Percentiles rank a stretch among this genome's conserved stretches.
phyloP scores from a whole-genome alignment of 805 yeast genomes.

The Barnettozyma pratensis region DNA sequence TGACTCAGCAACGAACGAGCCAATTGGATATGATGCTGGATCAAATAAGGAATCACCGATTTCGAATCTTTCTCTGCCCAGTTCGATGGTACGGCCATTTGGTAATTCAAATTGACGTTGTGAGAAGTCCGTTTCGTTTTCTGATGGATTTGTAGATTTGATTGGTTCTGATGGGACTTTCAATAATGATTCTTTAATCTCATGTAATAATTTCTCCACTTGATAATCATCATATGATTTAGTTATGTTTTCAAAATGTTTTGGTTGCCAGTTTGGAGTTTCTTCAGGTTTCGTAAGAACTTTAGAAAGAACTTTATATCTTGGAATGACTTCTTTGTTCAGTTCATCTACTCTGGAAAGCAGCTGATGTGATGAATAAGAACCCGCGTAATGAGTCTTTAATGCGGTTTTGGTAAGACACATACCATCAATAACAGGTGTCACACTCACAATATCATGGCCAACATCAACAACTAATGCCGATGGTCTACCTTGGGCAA shows the following conservation, averaged over 20 bases:
- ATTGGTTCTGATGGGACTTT: constrained; percentile 43
- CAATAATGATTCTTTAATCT: constrained; percentile 68
- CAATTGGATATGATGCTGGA: constrained; percentile 43
- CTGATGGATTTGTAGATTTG: constrained; percentile 3
- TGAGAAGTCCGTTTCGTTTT: constrained; percentile 21
- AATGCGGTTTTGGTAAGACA: constrained; percentile 64
- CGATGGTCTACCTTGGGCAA: constrained; percentile 83
- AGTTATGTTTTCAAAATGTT: constrained; percentile 18
- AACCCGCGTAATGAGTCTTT: constrained; percentile 73
- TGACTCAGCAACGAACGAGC: constrained; percentile 36
- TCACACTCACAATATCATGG: constrained; percentile 68
- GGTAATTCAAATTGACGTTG: constrained; percentile 66
- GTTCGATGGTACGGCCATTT: constrained; percentile 61
- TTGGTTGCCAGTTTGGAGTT: constrained; percentile 29
- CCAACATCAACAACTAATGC: constrained; percentile 86
- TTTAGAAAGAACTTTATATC: constrained; percentile 49
- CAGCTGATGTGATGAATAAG: constrained; percentile 53
- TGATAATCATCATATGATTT: constrained; percentile 52
- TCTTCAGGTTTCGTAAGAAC: constrained; percentile 25
- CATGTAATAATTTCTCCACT: constrained; percentile 51
- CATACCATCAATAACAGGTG: constrained; percentile 81
- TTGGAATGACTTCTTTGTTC: constrained; percentile 35
- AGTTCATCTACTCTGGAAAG: constrained; percentile 33
- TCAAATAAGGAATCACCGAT: constrained; percentile 71
- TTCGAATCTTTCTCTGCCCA: constrained; percentile 54